Evolutionary conservation across 495 filamentous ascomycete species (phyloP), one percentile per base, ranked within the genome.

Genomic region (Penicillium mononematosum): DNA sequence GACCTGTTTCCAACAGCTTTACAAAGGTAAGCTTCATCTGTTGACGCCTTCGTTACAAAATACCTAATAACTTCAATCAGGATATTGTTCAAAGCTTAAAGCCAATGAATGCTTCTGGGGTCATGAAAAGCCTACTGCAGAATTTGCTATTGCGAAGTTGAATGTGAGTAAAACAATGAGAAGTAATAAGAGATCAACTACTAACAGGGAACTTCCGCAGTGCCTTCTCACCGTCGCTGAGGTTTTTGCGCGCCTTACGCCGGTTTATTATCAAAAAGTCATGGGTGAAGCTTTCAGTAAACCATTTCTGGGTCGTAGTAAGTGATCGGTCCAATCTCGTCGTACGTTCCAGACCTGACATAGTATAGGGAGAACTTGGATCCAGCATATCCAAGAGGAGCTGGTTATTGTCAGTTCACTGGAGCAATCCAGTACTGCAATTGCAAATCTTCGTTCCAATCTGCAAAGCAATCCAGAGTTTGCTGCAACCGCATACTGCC

Each of bases 351-450:
- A 39, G 36, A 8, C 29, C 39, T 42, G 7, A 43, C 1, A 50
- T 11, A 14, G 6, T 34, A 17, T 17, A 60, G 58, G 65, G 36
- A 50, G 66, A 54, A 19, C 29, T 2, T 70, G 67, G 67, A 25
- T 69, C 2, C 58, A 66, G 22, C 10, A 31, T 5, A 24, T 67
- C 1, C 41, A 66, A 2, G 51, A 64, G 11, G 50, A 52, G 29
- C 31, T 69, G 0, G 59, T 58, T 3, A 57, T 59, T 19, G 12
- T 70, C n/a, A 56, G 48, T n/a, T 31, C 59, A 6, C 29, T 52
- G 2, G 66, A 66, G 24, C 67, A 70, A 29, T 55, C 45, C 4
- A 3, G 43, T 11, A 24, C n/a, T 12, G 49, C 56, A 5, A 58
- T 66, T 29, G 7, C 22, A 38, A 36, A 34, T 7, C 8, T 59